phyloP scores from a whole-genome alignment of 345 rosid genomes.

The Kernera saxatilis region DNA sequence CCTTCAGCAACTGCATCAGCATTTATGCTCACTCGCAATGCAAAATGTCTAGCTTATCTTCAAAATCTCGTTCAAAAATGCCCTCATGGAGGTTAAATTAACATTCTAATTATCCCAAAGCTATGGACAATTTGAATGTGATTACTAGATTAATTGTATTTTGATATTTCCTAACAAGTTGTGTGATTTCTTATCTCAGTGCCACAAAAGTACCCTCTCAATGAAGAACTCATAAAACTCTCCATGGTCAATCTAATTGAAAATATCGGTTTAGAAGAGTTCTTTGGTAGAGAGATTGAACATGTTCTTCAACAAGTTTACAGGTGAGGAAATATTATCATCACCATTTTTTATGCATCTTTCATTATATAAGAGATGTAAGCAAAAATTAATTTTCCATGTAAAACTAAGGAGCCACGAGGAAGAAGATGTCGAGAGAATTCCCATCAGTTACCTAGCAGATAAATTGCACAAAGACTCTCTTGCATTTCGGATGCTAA shows the following conservation, averaged over 20 bases:
- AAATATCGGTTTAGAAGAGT: constrained; percentile 48
- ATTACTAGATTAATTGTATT: neutral
- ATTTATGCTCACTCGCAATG: constrained; percentile 49
- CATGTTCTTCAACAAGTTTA: constrained; percentile 37
- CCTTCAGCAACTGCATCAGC: constrained; percentile 69
- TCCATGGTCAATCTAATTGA: constrained; percentile 41
- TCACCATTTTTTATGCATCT: neutral
- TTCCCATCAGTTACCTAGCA: neutral
- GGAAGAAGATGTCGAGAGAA: neutral
- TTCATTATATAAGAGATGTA: neutral
- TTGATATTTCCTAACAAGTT: neutral
- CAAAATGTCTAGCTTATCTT: constrained; percentile 39
- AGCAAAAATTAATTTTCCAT: neutral
- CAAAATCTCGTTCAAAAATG: constrained; percentile 36
- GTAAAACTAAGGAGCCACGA: constrained; percentile 30
- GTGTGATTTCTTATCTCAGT: constrained; percentile 29
- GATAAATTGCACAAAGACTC: constrained; percentile 45
- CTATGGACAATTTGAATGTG: neutral
- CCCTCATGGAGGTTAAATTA: constrained; percentile 40
- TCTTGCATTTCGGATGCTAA: constrained; percentile 50
- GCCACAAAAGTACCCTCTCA: constrained; percentile 42
- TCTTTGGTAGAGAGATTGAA: constrained; percentile 43
- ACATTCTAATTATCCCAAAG: neutral
- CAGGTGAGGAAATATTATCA: constrained; percentile 23
- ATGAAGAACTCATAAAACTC: constrained; percentile 50